Evolutionary conservation across 345 rosid species (phyloP).

Genomic region (Turritis glabra): DNA sequence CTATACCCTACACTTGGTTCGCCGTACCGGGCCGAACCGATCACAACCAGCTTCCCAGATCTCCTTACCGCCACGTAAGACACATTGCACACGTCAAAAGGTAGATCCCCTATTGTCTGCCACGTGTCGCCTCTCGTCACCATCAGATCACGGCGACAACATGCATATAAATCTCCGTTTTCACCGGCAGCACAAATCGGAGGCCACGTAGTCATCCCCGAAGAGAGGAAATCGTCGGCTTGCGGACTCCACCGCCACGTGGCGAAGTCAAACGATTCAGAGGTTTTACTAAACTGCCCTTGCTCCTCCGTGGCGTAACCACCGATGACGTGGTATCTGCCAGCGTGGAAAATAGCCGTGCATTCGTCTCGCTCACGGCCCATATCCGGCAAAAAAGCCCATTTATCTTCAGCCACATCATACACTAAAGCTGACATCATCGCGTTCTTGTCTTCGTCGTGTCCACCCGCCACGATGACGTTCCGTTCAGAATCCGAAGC

Average conservation of each 20-base stretch:
- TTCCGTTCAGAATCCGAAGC: conserved; percentile 58
- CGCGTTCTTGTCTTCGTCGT: conserved; percentile 71
- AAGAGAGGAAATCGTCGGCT: conserved; percentile 34
- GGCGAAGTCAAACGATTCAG: conserved; percentile 50
- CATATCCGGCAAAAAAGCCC: conserved; percentile 72
- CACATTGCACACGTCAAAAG: conserved; percentile 49
- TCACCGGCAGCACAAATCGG: conserved; percentile 38
- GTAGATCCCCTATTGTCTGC: conserved; percentile 48
- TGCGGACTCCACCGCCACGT: conserved; percentile 49
- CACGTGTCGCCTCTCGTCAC: conserved; percentile 39
- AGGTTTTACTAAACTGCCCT: conserved; percentile 56
- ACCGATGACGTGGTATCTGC: conserved; percentile 69
- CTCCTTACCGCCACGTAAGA: conserved; percentile 50
- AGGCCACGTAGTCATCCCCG: conserved; percentile 47
- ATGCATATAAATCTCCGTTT: conserved; percentile 44
- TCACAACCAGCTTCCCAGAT: conserved; percentile 49
- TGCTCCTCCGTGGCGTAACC: conserved; percentile 76
- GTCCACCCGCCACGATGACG: conserved; percentile 80
- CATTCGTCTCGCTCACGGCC: conserved; percentile 71
- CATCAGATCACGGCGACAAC: conserved; percentile 47
- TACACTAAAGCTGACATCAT: conserved; percentile 60
- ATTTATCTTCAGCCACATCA: conserved; percentile 56
- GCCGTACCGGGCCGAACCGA: conserved; percentile 49
- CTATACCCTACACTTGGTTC: conserved; percentile 27
- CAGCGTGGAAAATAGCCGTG: conserved; percentile 57